These are phyloP conservation scores for Trichosporon inkin DNA, from an alignment of 1,284 basidiomycete species.

Conservation along the genomic window DNA sequence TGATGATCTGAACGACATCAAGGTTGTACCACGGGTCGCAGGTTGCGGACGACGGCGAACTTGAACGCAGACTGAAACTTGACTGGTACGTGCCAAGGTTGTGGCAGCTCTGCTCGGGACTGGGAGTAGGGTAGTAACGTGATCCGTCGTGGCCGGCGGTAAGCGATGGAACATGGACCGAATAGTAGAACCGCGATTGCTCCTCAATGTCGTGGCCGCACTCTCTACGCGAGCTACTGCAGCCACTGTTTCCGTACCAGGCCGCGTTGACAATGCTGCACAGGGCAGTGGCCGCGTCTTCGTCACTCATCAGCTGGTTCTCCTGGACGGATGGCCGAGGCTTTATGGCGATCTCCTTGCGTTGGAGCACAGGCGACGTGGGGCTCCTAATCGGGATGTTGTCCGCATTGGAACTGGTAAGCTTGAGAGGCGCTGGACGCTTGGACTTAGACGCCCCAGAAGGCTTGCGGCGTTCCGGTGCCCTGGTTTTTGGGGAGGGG, in stretches of 20 bases:
- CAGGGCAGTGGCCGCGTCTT: not conserved
- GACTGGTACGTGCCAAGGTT: not conserved
- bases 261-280: not conserved
- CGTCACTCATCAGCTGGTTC: not conserved
- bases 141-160: not conserved
- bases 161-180: not conserved
- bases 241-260: not conserved
- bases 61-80: not conserved
- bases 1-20: not conserved
- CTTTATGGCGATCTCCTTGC: not conserved
- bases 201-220: not conserved
- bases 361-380: not conserved
- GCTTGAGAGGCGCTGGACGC: slow-evolving; percentile 2
- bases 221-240: not conserved
- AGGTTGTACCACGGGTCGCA: not conserved
- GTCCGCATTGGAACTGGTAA: not conserved
- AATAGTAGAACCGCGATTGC: not conserved
- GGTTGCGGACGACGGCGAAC: not conserved
- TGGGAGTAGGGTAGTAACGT: not conserved
- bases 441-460: not conserved
- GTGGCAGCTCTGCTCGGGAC: not conserved
- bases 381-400: not conserved
- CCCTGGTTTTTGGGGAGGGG: not conserved
- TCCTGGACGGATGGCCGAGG: not conserved
- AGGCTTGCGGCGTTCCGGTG: not conserved